Conservation (phyloP, 192 early-diverging fungal species). For the Coemansia sp. region DNA sequence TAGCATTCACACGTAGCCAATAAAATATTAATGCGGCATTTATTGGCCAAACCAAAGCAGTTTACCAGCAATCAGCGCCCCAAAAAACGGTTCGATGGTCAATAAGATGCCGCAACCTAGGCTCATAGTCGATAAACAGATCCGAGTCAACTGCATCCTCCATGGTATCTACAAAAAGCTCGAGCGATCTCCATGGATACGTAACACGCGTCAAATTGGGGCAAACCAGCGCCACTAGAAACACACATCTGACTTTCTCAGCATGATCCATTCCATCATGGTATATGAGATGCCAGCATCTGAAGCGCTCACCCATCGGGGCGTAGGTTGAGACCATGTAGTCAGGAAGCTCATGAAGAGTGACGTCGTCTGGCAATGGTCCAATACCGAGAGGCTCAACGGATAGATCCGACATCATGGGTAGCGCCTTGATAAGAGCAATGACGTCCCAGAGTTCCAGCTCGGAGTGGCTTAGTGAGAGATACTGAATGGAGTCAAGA, state of each 20-base stretch:
- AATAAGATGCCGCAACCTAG: no score
- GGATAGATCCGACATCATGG: neutral
- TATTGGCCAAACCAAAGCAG: no score
- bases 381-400: neutral
- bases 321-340: neutral
- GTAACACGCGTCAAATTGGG: neutral
- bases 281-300: neutral
- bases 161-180: no score
- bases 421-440: neutral
- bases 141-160: no score
- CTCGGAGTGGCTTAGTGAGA: neutral
- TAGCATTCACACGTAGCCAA: no score
- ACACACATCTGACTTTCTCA: neutral
- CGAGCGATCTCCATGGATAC: no score
- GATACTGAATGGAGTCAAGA: neutral
- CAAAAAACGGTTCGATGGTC: no score
- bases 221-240: neutral
- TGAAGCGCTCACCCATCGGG: neutral
- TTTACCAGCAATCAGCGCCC: no score
- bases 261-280: no score
- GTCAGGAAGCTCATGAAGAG: neutral
- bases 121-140: no score
- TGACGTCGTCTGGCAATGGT: neutral
- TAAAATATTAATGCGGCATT: no score
- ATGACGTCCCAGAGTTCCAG: neutral